phyloP scores from a whole-genome alignment of 2,329 filamentous ascomycete genomes.

The Neurospora sp. region DNA sequence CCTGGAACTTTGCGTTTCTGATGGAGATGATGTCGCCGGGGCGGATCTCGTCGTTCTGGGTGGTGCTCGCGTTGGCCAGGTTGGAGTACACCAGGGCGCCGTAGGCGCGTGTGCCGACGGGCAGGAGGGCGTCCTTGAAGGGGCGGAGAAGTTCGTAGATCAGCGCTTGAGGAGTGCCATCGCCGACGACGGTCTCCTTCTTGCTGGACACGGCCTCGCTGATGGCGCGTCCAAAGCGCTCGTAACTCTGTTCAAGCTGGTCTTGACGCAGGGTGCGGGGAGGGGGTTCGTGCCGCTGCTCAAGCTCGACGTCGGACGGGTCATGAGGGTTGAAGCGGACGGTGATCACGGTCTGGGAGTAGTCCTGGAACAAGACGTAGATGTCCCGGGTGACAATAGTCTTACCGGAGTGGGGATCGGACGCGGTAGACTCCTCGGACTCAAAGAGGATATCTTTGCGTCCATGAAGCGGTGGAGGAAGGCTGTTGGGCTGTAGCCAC shows the following conservation, averaged over 20 bases:
- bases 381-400: slow-evolving; percentile 68
- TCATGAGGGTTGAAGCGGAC: slow-evolving; percentile 70
- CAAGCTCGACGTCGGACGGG: slow-evolving; percentile 60
- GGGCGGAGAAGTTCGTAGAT: slow-evolving; percentile 71
- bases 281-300: slow-evolving; percentile 80
- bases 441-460: slow-evolving; percentile 79
- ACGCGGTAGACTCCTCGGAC: slow-evolving; percentile 64
- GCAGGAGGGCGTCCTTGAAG: slow-evolving; percentile 62
- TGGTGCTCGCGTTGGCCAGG: slow-evolving; percentile 83
- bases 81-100: slow-evolving; percentile 92
- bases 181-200: slow-evolving; percentile 73
- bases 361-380: slow-evolving; percentile 87
- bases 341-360: slow-evolving; percentile 86
- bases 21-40: slow-evolving; percentile 85
- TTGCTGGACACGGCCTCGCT: slow-evolving; percentile 58
- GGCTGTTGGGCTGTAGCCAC: slow-evolving; percentile 75
- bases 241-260: slow-evolving; percentile 80
- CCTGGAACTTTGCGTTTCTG: slow-evolving; percentile 88
- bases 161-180: slow-evolving; percentile 71
- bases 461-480: slow-evolving; percentile 73
- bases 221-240: slow-evolving; percentile 71
- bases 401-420: slow-evolving; percentile 53
- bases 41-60: slow-evolving; percentile 86
- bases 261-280: slow-evolving; percentile 79
- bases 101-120: slow-evolving; percentile 81